These are phyloP conservation scores for Neonectria hederae DNA, from an alignment of 2,329 filamentous ascomycete genomes.

Conservation along the genomic window DNA sequence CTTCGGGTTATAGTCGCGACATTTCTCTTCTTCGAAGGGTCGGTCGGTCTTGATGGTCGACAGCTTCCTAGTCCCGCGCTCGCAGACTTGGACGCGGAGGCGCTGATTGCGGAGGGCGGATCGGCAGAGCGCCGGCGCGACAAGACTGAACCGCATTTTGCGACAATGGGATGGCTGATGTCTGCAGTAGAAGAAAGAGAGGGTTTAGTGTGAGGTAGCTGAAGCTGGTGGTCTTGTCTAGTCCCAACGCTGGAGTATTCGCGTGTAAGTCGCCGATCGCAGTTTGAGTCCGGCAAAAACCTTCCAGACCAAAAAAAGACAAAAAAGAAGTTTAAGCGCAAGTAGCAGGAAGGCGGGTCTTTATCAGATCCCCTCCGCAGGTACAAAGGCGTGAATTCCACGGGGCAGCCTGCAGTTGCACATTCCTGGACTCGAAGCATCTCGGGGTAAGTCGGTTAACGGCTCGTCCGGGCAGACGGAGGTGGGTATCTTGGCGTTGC, in stretches of 20 bases:
- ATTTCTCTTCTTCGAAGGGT: slow-evolving; percentile 40
- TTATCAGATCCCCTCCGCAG: slow-evolving; percentile 6
- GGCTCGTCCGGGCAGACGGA: slow-evolving; percentile 25
- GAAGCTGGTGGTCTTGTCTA: not conserved
- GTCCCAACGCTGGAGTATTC: not conserved
- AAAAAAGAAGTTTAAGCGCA: not conserved
- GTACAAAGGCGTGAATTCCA: slow-evolving; percentile 4
- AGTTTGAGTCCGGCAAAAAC: not conserved
- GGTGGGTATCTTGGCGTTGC: slow-evolving; percentile 4
- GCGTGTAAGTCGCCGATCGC: not conserved
- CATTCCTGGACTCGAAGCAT: slow-evolving; percentile 1
- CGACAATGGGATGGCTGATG: no score
- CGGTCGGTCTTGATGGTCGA: slow-evolving; percentile 17
- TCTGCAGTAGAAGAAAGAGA: not conserved
- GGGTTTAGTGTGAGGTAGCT: not conserved
- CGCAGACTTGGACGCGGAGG: slow-evolving; percentile 2
- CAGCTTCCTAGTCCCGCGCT: slow-evolving; percentile 18
- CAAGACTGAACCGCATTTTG: slow-evolving; percentile 27
- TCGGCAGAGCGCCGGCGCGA: slow-evolving; percentile 22
- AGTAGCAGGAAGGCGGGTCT: not conserved
- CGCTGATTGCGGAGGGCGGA: slow-evolving; percentile 20
- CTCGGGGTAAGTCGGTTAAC: slow-evolving; percentile 29
- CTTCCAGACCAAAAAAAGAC: not conserved
- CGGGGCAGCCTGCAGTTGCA: slow-evolving; percentile 16
- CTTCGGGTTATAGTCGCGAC: slow-evolving; percentile 37